Evolutionary conservation across 2,329 filamentous ascomycete species (phyloP), one percentile per base, ranked within the genome.

Genomic region (Chrysosporium keratinophilum): DNA sequence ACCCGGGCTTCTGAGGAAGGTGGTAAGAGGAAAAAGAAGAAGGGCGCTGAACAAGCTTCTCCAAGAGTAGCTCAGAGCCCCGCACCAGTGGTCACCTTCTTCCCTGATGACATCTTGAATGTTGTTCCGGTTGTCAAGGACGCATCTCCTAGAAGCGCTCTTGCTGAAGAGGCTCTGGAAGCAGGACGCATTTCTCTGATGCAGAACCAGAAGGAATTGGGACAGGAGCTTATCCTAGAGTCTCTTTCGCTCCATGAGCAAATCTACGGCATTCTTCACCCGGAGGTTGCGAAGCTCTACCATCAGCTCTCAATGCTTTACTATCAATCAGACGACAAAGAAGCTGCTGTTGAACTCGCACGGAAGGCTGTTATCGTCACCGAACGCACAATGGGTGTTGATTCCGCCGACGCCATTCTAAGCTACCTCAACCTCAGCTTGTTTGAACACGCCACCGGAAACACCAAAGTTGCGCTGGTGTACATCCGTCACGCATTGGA

Each of bases 251-350:
- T 98, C 42, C 91, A 98, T 65, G 93, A 98, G 76, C 93, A 98
- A 71, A 97, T 98, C 61, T 98, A 98, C 65, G 93, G 93, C 57
- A 94, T 97, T 54, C 78, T 98, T 23, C 93, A 98, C 67, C 90
- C 93, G 1, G 93, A 98, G 72, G 91, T 97, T 56, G 93, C 91
- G 45, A 84, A 90, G 59, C 86, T 95, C 28, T 98, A 98, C 76
- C 91, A 95, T 71, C 89, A 87, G 50, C 73, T 98, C 44, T 95
- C 93, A 2, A 95, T 95, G 77, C 79, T 97, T 53, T 96, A 96
- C 74, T 97, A 94, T 71, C 87, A 94, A 69, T 80, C 95, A n/a
- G 93, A 97, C 52, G 93, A 98, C 75, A 97, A 97, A 77, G 87
- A 90, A 37, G 88, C 88, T 9, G 93, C 93, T 20, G 86, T 97